Evolutionary conservation across 345 rosid species (phyloP).

Genomic region (Ceriops decandra): DNA sequence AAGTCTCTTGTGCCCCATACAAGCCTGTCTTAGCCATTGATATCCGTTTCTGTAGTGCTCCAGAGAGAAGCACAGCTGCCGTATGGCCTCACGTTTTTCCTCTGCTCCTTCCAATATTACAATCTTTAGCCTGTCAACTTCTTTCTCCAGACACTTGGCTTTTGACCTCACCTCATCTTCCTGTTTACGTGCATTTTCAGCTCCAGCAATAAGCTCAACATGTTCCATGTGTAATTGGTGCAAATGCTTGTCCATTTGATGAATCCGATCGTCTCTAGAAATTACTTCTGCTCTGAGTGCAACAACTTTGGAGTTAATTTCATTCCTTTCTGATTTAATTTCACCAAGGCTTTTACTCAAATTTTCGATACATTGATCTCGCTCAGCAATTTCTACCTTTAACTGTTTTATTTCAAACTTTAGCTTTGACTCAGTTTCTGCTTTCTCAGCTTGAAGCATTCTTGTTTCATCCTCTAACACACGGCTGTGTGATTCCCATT

Average conservation of each 20-base stretch:
- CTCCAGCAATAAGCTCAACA: slow-evolving; percentile 30
- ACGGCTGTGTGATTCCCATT: slow-evolving; percentile 36
- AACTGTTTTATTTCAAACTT: slow-evolving; percentile 35
- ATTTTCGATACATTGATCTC: slow-evolving; percentile 25
- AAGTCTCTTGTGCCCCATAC: slow-evolving; percentile 18
- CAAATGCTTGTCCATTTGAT: slow-evolving; percentile 45
- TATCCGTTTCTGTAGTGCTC: slow-evolving; percentile 30
- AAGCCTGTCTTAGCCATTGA: slow-evolving; percentile 17
- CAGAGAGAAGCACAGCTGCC: slow-evolving; percentile 30
- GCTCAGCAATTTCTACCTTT: slow-evolving; percentile 37
- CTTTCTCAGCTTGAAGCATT: slow-evolving; percentile 33
- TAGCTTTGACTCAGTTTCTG: slow-evolving; percentile 35
- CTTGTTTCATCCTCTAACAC: slow-evolving; percentile 40
- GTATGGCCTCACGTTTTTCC: slow-evolving; percentile 31
- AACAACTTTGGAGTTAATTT: slow-evolving; percentile 33
- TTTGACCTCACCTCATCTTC: slow-evolving; percentile 34
- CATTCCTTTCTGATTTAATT: slow-evolving; percentile 53
- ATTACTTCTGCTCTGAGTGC: slow-evolving; percentile 43
- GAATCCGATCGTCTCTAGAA: slow-evolving; percentile 37
- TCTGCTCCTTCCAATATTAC: slow-evolving; percentile 24
- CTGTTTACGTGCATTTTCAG: slow-evolving; percentile 29
- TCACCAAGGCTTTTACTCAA: slow-evolving; percentile 43
- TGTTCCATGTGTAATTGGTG: slow-evolving; percentile 30
- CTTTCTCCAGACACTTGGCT: slow-evolving; percentile 46
- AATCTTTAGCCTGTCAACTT: slow-evolving; percentile 31